Base-by-base conservation (phyloP, 768 basidiomycete species). In the Phanerochaete sordida region DNA sequence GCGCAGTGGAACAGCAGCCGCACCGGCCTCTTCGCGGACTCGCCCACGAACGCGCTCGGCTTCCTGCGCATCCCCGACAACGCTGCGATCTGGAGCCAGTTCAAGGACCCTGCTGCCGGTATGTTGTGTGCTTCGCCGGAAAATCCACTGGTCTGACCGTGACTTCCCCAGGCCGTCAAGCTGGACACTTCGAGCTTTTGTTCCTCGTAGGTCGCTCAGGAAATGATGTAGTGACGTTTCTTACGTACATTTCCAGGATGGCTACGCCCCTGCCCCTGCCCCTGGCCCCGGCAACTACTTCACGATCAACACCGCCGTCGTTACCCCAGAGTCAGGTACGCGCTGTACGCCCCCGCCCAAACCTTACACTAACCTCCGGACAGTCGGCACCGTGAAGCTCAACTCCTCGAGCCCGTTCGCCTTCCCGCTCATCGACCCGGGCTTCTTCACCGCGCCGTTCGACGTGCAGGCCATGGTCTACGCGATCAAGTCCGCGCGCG, bases 391-490 rank as follows among this genome's bases (percentile, higher is more conserved):
- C 12, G 49, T 72, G 19, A 67, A 31, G 9, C 58, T 73, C 12
- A 50, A 33, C 9, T 70, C 69, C 16, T 27, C 47, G 1, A 47
- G 65, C 49, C 66, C 70, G 0, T 66, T 71, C 52, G 67, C 57
- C 24, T 28, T 39, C 19, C 72, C 70, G 3, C 47, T 68, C 21
- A 66, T 73, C 39, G 63, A 72, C 51, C 66, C 65, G 1, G 60
- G 37, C 13, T 54, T 64, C 48, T 71, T 74, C 31, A 59, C 62
- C 4, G 52, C 35, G 24, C 21, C 24, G 6, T 68, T 52, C 48
- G 76, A 77, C 57, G 49, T 71, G 26, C 59, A 56, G 12, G 65
- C 73, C 47, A 61, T 75, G 45, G 59, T 65, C 30, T 62, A 70
- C 54, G 60, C 60, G 2, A 49, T 69, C n/a, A 45, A 56, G 28